phyloP scores from a whole-genome alignment of 768 basidiomycete genomes.

The Strobilomyces dryophilus region DNA sequence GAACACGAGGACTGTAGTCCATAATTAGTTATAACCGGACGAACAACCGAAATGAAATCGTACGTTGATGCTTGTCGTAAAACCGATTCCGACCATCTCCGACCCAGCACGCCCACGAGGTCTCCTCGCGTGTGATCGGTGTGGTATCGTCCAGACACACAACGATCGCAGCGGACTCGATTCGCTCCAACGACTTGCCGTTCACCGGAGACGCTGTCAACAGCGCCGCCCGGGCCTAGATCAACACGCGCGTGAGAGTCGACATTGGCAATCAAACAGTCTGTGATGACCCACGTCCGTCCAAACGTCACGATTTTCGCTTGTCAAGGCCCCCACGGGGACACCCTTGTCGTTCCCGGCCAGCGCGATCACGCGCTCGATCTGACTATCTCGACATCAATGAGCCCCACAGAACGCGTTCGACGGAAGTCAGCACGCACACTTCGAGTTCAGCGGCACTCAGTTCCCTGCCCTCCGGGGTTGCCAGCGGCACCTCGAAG shows the following conservation, averaged over 20 bases:
- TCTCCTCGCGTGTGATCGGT: conserved; percentile 78
- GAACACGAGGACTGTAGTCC: conserved; percentile 75
- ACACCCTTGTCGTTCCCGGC: conserved; percentile 47
- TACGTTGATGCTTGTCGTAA: conserved; percentile 96
- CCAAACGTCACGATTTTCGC: conserved; percentile 90
- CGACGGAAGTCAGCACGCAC: conserved; percentile 29
- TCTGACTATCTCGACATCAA: conserved; percentile 42
- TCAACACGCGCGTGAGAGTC: neutral
- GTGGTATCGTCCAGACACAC: conserved; percentile 80
- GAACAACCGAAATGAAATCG: conserved; percentile 17
- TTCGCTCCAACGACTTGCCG: conserved; percentile 60
- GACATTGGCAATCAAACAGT: neutral
- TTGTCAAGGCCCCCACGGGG: conserved; percentile 78
- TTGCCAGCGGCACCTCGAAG: conserved; percentile 72
- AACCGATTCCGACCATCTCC: conserved; percentile 90
- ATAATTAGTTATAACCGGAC: conserved; percentile 1
- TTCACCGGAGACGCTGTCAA: conserved; percentile 65
- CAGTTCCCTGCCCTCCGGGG: conserved; percentile 62
- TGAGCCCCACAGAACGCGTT: neutral
- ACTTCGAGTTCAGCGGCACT: conserved; percentile 80
- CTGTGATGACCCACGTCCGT: conserved; percentile 66
- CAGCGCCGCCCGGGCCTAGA: conserved; percentile 55
- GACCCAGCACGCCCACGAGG: conserved; percentile 82
- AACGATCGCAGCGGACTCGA: conserved; percentile 88
- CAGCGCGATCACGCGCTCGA: conserved; percentile 60